Conservation (phyloP, 306 rosid genomes). For the Begonia masoniana region DNA sequence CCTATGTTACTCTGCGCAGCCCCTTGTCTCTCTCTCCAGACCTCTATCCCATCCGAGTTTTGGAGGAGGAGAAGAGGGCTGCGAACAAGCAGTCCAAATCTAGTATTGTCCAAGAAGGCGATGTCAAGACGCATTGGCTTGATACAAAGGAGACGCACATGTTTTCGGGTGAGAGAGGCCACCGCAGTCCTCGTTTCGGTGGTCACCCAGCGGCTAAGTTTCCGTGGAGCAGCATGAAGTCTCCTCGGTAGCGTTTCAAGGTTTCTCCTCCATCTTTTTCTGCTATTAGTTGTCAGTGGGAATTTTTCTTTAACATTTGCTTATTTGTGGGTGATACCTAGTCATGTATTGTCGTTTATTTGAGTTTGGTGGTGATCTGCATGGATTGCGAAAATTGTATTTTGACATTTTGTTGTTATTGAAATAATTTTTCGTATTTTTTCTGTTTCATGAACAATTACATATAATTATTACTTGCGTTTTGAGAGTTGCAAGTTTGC, state of each 20-base stretch:
- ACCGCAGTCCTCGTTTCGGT: slow-evolving; percentile 9
- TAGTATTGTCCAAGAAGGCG: slow-evolving; percentile 40
- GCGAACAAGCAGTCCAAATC: slow-evolving; percentile 35
- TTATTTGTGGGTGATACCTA: too few relatives aligned
- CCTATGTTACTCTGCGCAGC: slow-evolving; percentile 54
- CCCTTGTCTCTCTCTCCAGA: slow-evolving; percentile 42
- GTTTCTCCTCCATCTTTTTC: not conserved
- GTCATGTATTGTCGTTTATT: too few relatives aligned
- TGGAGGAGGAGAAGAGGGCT: slow-evolving; percentile 29
- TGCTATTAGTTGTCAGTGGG: too few relatives aligned
- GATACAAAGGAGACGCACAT: slow-evolving; percentile 22
- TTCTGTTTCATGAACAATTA: too few relatives aligned
- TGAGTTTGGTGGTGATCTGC: too few relatives aligned
- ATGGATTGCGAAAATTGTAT: too few relatives aligned
- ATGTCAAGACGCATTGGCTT: slow-evolving; percentile 60
- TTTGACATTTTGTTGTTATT: too few relatives aligned
- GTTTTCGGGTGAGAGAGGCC: slow-evolving; percentile 12
- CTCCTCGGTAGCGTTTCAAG: slow-evolving; percentile 26
- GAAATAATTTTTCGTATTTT: too few relatives aligned
- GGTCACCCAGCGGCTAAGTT: slow-evolving; percentile 27
- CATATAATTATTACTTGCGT: too few relatives aligned
- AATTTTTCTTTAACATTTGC: too few relatives aligned
- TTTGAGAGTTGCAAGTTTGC: too few relatives aligned
- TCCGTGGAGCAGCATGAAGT: slow-evolving; percentile 72
- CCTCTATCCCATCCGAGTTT: slow-evolving; percentile 30